Conservation (phyloP, 2,329 filamentous ascomycete species). For the Xylaria sp. region DNA sequence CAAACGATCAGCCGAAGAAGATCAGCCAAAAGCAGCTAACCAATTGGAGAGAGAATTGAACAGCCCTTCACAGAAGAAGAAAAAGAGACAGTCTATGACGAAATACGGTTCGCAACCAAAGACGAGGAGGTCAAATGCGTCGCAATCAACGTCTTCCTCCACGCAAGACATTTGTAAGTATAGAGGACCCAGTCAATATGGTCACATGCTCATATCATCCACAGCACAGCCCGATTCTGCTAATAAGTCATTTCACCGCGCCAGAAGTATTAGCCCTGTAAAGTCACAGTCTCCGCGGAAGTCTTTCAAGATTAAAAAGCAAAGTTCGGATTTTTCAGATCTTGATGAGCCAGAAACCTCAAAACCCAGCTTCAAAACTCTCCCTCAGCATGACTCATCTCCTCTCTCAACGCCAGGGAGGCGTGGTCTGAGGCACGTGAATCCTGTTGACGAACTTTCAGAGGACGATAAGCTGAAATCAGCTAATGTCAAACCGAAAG, state of each 20-base stretch:
- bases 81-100: constrained; percentile 24
- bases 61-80: constrained; percentile 19
- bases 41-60: constrained; percentile 36
- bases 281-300: constrained; percentile 23
- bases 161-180: constrained; percentile 34
- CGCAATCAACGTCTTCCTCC: constrained; percentile 27
- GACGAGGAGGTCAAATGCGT: constrained; percentile 34
- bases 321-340: constrained; percentile 20
- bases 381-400: constrained; percentile 20
- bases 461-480: constrained; percentile 13
- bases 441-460: constrained; percentile 13
- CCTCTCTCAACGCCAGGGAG: constrained; percentile 28
- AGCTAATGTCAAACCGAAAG: constrained; percentile 3
- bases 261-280: constrained; percentile 26
- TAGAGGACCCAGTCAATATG: neutral
- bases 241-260: constrained; percentile 12
- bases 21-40: constrained; percentile 12
- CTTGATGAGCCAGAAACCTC: constrained; percentile 27
- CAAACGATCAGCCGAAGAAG: constrained; percentile 42
- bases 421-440: constrained; percentile 18
- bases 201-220: constrained; percentile 14
- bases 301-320: constrained; percentile 22
- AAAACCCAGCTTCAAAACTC: constrained; percentile 31
- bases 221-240: constrained; percentile 10
- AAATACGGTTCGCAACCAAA: constrained; percentile 35